Conservation (phyloP, 495 filamentous ascomycete genomes). For the Delitschia confertaspora region DNA sequence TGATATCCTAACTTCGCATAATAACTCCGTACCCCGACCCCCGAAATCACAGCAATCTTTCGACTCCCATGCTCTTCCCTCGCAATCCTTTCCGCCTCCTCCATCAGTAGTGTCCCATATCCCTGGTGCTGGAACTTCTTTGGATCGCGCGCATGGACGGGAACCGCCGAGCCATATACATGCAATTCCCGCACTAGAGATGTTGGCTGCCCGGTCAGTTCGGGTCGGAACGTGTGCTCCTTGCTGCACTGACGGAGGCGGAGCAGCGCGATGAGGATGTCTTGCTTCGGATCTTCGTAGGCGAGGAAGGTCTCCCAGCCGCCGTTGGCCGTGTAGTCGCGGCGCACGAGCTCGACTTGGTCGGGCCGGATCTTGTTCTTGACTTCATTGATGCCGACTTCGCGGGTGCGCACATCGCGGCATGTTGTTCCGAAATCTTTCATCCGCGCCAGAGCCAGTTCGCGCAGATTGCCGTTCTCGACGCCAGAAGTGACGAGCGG, state of each 20-base stretch:
- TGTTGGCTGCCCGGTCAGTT: conserved; percentile 76
- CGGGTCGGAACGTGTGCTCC: conserved; percentile 82
- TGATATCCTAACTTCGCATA: conserved; percentile 87
- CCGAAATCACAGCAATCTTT: conserved; percentile 94
- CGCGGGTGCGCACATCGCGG: conserved; percentile 92
- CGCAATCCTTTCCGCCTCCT: conserved; percentile 92
- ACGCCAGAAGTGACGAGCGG: conserved; percentile 93
- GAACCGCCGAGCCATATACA: conserved; percentile 92
- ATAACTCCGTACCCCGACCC: conserved; percentile 88
- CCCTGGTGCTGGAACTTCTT: conserved; percentile 98
- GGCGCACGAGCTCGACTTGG: conserved; percentile 91
- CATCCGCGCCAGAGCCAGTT: conserved; percentile 88
- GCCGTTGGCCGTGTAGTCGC: conserved; percentile 89
- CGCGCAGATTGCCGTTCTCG: conserved; percentile 93
- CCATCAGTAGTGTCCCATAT: conserved; percentile 93
- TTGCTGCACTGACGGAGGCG: conserved; percentile 82
- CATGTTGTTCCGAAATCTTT: conserved; percentile 97
- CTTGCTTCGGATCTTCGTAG: conserved; percentile 97
- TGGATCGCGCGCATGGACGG: conserved; percentile 84
- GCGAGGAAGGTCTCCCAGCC: conserved; percentile 98
- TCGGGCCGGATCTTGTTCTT: conserved; percentile 96
- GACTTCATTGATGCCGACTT: conserved; percentile 97
- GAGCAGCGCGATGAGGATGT: conserved; percentile 89
- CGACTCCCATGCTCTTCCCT: conserved; percentile 82
- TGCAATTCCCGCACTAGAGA: conserved; percentile 91